Evolutionary conservation across 495 filamentous ascomycete genomes (phyloP).

Genomic region (Diplogelasinospora grovesii): DNA sequence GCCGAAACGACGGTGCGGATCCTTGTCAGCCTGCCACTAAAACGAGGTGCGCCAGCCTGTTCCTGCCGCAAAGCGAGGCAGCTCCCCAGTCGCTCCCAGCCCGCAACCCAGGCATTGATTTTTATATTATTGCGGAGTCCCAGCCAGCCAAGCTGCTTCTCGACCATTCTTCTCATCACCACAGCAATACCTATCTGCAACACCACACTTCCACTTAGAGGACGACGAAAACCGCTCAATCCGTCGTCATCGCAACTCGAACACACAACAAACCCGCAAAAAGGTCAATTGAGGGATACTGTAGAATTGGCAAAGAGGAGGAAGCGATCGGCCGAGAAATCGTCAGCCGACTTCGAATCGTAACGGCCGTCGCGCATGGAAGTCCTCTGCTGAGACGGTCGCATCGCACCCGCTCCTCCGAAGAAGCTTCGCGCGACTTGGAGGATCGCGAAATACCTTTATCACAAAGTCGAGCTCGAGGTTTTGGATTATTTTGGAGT

Average conservation of each 20-base stretch:
- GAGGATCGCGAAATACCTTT: neutral
- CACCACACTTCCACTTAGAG: neutral
- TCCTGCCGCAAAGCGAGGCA: constrained; percentile 18
- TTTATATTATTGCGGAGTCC: constrained; percentile 28
- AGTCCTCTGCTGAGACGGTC: constrained; percentile 8
- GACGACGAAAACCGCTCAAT: constrained; percentile 1
- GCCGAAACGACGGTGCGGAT: constrained; percentile 8
- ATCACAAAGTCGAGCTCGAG: neutral
- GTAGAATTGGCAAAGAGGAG: neutral
- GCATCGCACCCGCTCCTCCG: constrained; percentile 2
- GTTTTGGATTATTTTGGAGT: no score
- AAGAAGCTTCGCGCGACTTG: constrained; percentile 1
- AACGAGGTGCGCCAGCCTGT: constrained; percentile 20
- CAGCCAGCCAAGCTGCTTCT: constrained; percentile 7
- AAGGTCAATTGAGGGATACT: neutral
- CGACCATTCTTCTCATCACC: constrained; percentile 11
- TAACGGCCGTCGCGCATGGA: constrained; percentile 6
- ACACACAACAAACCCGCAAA: constrained; percentile 8
- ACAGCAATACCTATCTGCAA: constrained; percentile 20
- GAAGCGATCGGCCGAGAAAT: constrained; percentile 2
- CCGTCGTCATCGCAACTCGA: constrained; percentile 1
- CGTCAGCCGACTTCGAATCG: neutral
- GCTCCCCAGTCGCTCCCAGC: constrained; percentile 5
- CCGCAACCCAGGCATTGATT: constrained; percentile 20
- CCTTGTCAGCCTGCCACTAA: constrained; percentile 11